Evolutionary conservation across 2,329 filamentous ascomycete genomes (phyloP).

Genomic region (Fusarium goolgardi): DNA sequence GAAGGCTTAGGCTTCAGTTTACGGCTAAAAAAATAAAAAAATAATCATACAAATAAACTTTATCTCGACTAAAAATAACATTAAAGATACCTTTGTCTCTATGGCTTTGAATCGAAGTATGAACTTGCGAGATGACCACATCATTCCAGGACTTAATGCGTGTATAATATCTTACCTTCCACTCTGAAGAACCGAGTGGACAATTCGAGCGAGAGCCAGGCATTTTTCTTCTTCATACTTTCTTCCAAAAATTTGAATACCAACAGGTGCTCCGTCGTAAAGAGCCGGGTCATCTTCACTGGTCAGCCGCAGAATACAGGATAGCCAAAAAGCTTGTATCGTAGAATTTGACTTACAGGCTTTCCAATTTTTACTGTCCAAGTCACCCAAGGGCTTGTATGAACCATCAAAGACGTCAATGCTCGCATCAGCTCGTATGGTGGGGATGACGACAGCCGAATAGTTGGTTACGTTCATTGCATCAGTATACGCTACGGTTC

Average conservation of each 20-base stretch:
- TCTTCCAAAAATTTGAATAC: conserved; percentile 26
- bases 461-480: conserved; percentile 68
- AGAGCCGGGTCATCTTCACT: conserved; percentile 8
- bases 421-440: conserved; percentile 63
- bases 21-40: too few species aligned
- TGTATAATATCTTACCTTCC: too few species aligned
- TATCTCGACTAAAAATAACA: too few species aligned
- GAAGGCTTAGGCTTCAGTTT: too few species aligned
- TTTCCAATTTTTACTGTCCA: conserved; percentile 58
- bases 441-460: conserved; percentile 64
- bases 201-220: conserved; percentile 14
- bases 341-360: conserved; percentile 55
- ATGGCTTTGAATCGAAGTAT: too few species aligned
- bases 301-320: neutral
- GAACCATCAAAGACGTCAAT: conserved; percentile 57
- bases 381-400: conserved; percentile 55
- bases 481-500: conserved; percentile 47
- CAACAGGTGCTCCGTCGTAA: conserved; percentile 30
- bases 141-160: too few species aligned
- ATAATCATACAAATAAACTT: too few species aligned
- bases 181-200: neutral
- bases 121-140: too few species aligned
- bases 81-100: too few species aligned
- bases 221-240: conserved; percentile 40
- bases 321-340: fast-evolving